These are phyloP conservation scores for Orbilia quercus DNA, from an alignment of 2,329 filamentous ascomycete genomes.

Conservation along the genomic window DNA sequence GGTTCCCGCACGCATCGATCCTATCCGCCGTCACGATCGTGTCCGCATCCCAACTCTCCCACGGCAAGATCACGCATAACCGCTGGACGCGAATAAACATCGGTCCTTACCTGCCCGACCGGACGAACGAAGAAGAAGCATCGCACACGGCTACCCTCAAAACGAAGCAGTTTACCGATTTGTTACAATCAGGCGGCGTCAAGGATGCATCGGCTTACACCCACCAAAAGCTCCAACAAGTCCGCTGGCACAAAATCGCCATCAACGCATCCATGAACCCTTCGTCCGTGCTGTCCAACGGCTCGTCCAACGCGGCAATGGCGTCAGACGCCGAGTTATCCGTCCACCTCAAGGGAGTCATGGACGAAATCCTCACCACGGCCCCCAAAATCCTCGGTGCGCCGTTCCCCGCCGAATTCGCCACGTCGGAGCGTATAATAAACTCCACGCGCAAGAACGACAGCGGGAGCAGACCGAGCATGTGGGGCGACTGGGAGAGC, in stretches of 20 bases:
- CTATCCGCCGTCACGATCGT: slow-evolving; percentile 70
- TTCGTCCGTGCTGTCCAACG: slow-evolving; percentile 67
- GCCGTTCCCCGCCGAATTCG: slow-evolving; percentile 66
- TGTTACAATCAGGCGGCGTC: slow-evolving; percentile 64
- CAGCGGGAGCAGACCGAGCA: slow-evolving; percentile 73
- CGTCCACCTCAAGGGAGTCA: slow-evolving; percentile 72
- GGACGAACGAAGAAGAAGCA: slow-evolving; percentile 65
- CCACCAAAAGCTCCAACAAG: slow-evolving; percentile 69
- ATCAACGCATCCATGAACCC: slow-evolving; percentile 55
- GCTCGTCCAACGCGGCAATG: slow-evolving; percentile 74
- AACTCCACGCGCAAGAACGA: slow-evolving; percentile 71
- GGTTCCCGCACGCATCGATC: slow-evolving; percentile 68
- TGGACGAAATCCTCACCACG: slow-evolving; percentile 68
- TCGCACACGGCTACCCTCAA: slow-evolving; percentile 25
- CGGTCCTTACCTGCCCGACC: slow-evolving; percentile 66
- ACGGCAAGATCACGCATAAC: slow-evolving; percentile 66
- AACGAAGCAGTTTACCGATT: slow-evolving; percentile 62
- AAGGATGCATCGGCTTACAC: slow-evolving; percentile 66
- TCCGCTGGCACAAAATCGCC: slow-evolving; percentile 71
- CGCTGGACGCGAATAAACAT: slow-evolving; percentile 58
- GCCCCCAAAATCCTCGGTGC: slow-evolving; percentile 47
- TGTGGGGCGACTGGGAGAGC: slow-evolving; percentile 77
- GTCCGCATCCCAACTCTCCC: slow-evolving; percentile 67
- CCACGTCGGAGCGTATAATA: slow-evolving; percentile 72
- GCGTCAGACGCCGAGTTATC: slow-evolving; percentile 72